Percentiles rank a stretch among this genome's conserved stretches.
These are phyloP conservation scores for Candida manassasensis DNA, from an alignment of 805 yeast genomes.

Conservation along the genomic window DNA sequence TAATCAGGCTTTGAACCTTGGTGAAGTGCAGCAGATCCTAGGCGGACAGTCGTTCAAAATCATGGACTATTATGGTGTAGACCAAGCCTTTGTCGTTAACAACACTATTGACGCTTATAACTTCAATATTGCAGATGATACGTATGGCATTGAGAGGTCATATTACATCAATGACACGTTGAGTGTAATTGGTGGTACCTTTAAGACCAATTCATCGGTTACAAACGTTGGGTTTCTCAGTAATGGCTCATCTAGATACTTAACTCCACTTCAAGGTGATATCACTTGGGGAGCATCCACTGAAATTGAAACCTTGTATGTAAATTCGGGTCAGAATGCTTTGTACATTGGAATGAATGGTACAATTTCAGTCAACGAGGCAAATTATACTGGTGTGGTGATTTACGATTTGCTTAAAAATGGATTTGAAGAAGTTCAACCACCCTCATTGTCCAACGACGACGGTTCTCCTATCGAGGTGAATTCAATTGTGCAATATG, in stretches of 20 bases:
- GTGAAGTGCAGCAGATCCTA: slow-evolving; percentile 26
- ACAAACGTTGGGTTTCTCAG: slow-evolving; percentile 28
- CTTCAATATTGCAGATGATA: slow-evolving; percentile 1
- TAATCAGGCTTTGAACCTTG: slow-evolving; percentile 20
- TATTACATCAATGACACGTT: slow-evolving; percentile 45
- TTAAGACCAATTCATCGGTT: slow-evolving; percentile 25
- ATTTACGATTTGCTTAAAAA: slow-evolving; percentile 46
- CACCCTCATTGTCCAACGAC: slow-evolving; percentile 41
- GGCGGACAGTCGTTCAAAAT: slow-evolving; percentile 31
- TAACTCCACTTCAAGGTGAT: slow-evolving; percentile 18
- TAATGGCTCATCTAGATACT: slow-evolving; percentile 13
- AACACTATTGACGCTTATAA: slow-evolving; percentile 12
- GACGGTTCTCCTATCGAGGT: slow-evolving; percentile 34
- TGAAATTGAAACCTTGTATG: slow-evolving; percentile 28
- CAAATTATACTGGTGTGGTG: slow-evolving; percentile 41
- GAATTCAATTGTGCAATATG: slow-evolving; percentile 33
- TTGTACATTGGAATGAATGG: slow-evolving; percentile 48
- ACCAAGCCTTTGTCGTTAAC: slow-evolving; percentile 22
- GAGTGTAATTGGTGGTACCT: slow-evolving; percentile 58
- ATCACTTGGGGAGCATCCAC: slow-evolving; percentile 23
- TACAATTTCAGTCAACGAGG: slow-evolving; percentile 17
- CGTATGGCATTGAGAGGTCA: slow-evolving; percentile 24
- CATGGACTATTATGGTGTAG: slow-evolving; percentile 25
- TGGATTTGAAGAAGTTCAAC: slow-evolving; percentile 43
- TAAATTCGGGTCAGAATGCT: slow-evolving; percentile 25